Conservation (phyloP, 371 early-diverging fungal species). For the Mucor racemosus region DNA sequence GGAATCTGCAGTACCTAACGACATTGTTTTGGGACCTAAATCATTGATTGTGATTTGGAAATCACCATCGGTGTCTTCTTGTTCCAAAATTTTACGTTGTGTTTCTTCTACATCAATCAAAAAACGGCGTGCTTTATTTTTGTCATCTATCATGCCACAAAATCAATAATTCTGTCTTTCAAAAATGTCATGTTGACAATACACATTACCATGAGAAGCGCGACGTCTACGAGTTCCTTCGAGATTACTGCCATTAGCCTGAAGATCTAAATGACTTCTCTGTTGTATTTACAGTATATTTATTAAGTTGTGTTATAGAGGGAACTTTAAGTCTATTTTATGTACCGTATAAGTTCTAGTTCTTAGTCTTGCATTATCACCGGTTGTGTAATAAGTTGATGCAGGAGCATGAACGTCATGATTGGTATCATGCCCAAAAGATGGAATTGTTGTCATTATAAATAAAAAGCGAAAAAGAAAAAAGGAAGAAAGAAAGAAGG, state of each 20-base stretch:
- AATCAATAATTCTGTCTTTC: not conserved
- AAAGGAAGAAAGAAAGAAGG: not conserved
- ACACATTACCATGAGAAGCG: constrained; percentile 52
- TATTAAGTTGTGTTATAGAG: not conserved
- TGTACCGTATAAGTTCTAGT: constrained; percentile 40
- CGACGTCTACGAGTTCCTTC: constrained; percentile 41
- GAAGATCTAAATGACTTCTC: constrained; percentile 20
- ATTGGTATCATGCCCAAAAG: constrained; percentile 16
- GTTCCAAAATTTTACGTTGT: constrained; percentile 77
- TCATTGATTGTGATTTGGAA: constrained; percentile 95
- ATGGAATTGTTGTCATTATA: constrained; percentile 22
- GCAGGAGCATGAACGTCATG: constrained; percentile 52
- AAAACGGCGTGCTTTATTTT: constrained; percentile 75
- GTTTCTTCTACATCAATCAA: constrained; percentile 88
- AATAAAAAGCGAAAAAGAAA: constrained; percentile 11
- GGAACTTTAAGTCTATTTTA: not conserved
- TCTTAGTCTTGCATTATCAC: constrained; percentile 41
- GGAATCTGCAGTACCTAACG: constrained; percentile 86
- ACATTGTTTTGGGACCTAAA: constrained; percentile 88
- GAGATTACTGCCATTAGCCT: not conserved
- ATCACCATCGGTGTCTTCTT: constrained; percentile 96
- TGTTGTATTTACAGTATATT: not conserved
- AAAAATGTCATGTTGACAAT: not conserved
- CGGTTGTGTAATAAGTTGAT: constrained; percentile 57
- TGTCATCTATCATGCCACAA: constrained; percentile 63